Conservation (phyloP, 2,329 filamentous ascomycete genomes). For the Cladosporium sp. region DNA sequence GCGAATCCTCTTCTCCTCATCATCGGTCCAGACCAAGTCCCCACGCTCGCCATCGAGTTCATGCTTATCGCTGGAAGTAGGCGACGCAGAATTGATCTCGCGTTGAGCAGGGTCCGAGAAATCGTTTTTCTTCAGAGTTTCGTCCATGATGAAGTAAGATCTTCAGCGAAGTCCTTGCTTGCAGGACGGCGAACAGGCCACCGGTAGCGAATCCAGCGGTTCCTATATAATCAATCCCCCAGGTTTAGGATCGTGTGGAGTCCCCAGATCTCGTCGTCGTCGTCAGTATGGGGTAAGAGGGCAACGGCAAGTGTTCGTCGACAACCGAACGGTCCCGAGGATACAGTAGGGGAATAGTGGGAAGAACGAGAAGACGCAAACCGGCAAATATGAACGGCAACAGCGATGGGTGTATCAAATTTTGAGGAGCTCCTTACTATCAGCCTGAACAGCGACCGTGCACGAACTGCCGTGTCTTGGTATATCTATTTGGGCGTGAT, state of each 20-base stretch:
- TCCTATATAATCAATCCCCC: constrained; percentile 15
- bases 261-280: constrained; percentile 14
- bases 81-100: constrained; percentile 16
- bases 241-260: constrained; percentile 11
- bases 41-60: constrained; percentile 1
- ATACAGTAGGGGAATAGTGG: constrained; percentile 2
- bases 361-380: constrained; percentile 3
- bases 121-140: constrained; percentile 11
- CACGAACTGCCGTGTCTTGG: constrained; percentile 20
- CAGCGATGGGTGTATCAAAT: constrained; percentile 7
- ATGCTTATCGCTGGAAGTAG: constrained; percentile 14
- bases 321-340: constrained; percentile 16
- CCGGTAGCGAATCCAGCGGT: constrained; percentile 6
- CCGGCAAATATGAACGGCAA: constrained; percentile 18
- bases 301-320: background rate
- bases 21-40: constrained; percentile 21
- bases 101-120: constrained; percentile 4
- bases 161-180: constrained; percentile 1
- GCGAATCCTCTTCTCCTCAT: constrained; percentile 48
- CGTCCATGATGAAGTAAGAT: constrained; percentile 6
- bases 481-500: constrained; percentile 7
- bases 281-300: constrained; percentile 15
- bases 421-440: constrained; percentile 5
- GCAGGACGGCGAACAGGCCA: constrained; percentile 1
- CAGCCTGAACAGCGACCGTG: constrained; percentile 17